Conservation (phyloP, 116 monocot species). For the Posidonia oceanica region DNA sequence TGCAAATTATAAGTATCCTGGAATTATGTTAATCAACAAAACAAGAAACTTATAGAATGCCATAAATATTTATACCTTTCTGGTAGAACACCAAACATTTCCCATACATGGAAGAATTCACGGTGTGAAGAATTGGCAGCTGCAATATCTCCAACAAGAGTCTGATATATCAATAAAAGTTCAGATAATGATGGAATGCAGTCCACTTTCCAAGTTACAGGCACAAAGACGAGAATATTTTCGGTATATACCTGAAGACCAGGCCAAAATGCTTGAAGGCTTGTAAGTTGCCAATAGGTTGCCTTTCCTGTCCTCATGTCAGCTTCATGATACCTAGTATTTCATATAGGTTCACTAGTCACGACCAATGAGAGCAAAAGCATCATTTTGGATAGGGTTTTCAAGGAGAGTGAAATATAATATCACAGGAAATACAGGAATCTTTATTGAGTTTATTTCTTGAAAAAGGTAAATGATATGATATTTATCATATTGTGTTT, state of each 20-base stretch:
- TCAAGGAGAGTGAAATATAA: background rate
- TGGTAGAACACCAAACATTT: constrained; percentile 78
- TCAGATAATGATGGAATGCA: background rate
- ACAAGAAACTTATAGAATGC: background rate
- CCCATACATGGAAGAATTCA: constrained; percentile 83
- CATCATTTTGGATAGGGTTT: background rate
- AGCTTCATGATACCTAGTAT: constrained; percentile 83
- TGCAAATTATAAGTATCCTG: background rate
- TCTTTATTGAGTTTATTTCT: background rate
- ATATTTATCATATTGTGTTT: too few species aligned
- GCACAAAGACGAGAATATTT: background rate
- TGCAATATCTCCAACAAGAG: constrained; percentile 68
- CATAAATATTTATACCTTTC: constrained; percentile 44
- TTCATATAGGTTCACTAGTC: background rate
- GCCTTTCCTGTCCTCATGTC: constrained; percentile 88
- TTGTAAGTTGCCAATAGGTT: constrained; percentile 95
- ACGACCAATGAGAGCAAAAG: background rate
- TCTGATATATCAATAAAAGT: constrained; percentile 20
- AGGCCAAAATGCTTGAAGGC: constrained; percentile 98
- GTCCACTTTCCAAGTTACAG: background rate
- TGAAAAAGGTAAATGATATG: too few species aligned
- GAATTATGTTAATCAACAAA: background rate
- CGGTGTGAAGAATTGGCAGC: constrained; percentile 90
- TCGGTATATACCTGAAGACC: constrained; percentile 61
- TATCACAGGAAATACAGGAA: background rate